These are phyloP conservation scores for Exophiala alcalophila DNA, from an alignment of 2,329 filamentous ascomycete genomes.

Conservation along the genomic window DNA sequence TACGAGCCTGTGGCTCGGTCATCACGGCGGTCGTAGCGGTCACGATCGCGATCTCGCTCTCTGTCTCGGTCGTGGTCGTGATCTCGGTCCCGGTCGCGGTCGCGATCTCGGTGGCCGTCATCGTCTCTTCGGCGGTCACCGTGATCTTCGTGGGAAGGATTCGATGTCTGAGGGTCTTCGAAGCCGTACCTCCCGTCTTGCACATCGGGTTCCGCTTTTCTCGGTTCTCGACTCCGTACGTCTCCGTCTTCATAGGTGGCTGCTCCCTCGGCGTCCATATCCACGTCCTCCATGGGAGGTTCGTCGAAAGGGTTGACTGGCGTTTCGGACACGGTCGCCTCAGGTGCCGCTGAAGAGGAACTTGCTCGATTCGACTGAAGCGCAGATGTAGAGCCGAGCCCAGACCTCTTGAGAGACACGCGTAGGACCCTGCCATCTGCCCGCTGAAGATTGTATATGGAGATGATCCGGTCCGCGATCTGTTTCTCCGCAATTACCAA, in stretches of 20 bases:
- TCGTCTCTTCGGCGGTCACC: slow-evolving; percentile 22
- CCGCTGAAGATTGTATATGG: slow-evolving; percentile 62
- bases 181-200: slow-evolving; percentile 44
- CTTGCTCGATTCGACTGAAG: neutral
- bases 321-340: slow-evolving; percentile 1
- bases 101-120: slow-evolving; percentile 16
- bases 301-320: slow-evolving; percentile 3
- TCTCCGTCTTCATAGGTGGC: slow-evolving; percentile 12
- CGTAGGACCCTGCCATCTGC: slow-evolving; percentile 61
- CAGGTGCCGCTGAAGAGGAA: neutral
- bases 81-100: slow-evolving; percentile 18
- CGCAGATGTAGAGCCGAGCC: neutral
- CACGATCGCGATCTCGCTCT: slow-evolving; percentile 17
- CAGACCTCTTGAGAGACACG: slow-evolving; percentile 51
- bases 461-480: slow-evolving; percentile 58
- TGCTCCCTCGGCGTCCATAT: slow-evolving; percentile 31
- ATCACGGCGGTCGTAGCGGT: slow-evolving; percentile 25
- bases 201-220: slow-evolving; percentile 35
- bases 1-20: slow-evolving; percentile 18
- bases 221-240: slow-evolving; percentile 10
- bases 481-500: slow-evolving; percentile 55
- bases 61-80: slow-evolving; percentile 21
- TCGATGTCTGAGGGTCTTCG: slow-evolving; percentile 18
- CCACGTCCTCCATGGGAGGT: slow-evolving; percentile 33
- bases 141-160: slow-evolving; percentile 16